phyloP scores from a whole-genome alignment of 2,329 filamentous ascomycete species.

The Colletotrichum eremochloae region DNA sequence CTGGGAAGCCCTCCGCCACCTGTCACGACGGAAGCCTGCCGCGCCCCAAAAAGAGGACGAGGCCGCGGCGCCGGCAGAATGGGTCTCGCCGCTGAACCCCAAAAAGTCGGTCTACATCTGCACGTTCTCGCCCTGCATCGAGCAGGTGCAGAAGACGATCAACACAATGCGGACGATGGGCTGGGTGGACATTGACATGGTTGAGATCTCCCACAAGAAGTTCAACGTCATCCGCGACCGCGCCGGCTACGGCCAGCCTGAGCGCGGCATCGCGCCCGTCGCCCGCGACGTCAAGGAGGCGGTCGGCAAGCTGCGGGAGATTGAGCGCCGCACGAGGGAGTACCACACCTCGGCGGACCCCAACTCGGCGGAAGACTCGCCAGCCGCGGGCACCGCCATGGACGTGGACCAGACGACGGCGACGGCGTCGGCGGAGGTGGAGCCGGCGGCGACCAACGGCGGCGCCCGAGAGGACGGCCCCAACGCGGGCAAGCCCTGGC shows the following conservation, averaged over 20 bases:
- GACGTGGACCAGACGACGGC: constrained; percentile 52
- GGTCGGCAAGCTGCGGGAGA: constrained; percentile 76
- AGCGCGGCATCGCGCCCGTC: constrained; percentile 78
- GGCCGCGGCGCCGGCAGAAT: constrained; percentile 48
- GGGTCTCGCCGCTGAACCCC: constrained; percentile 77
- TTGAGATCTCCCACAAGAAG: constrained; percentile 84
- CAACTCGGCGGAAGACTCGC: constrained; percentile 48
- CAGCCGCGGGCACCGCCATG: constrained; percentile 54
- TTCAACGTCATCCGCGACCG: constrained; percentile 87
- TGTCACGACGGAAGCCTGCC: constrained; percentile 68
- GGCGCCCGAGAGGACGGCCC: constrained; percentile 45
- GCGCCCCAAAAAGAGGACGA: constrained; percentile 31
- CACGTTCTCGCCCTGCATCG: constrained; percentile 96
- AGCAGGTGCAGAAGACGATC: constrained; percentile 91
- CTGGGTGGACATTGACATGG: constrained; percentile 95
- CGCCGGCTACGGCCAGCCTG: constrained; percentile 76
- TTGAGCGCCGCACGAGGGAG: constrained; percentile 77
- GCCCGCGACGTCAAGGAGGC: constrained; percentile 85
- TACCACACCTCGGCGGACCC: constrained; percentile 64
- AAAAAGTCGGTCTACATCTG: constrained; percentile 83
- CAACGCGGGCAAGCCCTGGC: constrained; percentile 68
- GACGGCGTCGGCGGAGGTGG: too few species aligned
- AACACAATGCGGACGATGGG: constrained; percentile 82
- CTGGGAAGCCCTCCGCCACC: constrained; percentile 82
- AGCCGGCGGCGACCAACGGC: constrained; percentile 25